These are phyloP conservation scores for Aquilaria agallochum DNA, from an alignment of 441 rosid species.

Conservation along the genomic window DNA sequence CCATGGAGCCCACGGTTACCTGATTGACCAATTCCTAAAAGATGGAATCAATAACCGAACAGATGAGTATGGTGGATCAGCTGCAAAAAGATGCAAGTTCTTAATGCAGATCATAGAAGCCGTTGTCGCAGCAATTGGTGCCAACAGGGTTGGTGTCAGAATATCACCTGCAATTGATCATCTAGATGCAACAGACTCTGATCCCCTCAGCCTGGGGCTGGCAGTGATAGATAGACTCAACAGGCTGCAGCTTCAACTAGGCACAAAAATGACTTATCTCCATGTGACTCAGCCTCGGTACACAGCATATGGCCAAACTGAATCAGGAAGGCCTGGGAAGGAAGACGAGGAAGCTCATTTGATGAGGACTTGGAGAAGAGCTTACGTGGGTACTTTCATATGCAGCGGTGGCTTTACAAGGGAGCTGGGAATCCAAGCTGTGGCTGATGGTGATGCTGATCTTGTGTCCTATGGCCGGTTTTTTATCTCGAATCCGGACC, in stretches of 20 bases:
- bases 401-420: conserved; percentile 77
- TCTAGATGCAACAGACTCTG: conserved; percentile 73
- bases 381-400: conserved; percentile 73
- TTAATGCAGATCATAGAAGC: conserved; percentile 51
- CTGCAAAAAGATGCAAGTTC: conserved; percentile 68
- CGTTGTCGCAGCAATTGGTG: conserved; percentile 51
- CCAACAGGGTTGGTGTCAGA: conserved; percentile 62
- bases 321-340: conserved; percentile 60
- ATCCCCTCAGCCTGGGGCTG: conserved; percentile 68
- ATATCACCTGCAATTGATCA: conserved; percentile 90
- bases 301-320: conserved; percentile 74
- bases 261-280: conserved; percentile 60
- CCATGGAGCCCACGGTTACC: conserved; percentile 92
- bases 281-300: conserved; percentile 92
- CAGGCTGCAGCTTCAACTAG: conserved; percentile 45
- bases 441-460: conserved; percentile 74
- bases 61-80: conserved; percentile 77
- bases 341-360: conserved; percentile 74
- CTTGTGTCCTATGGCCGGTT: conserved; percentile 73
- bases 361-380: conserved; percentile 47
- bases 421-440: conserved; percentile 68
- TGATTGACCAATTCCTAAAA: conserved; percentile 82
- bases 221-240: conserved; percentile 68
- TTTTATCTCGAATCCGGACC: conserved; percentile 86
- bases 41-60: conserved; percentile 77